These are phyloP conservation scores for Echites panduratus DNA, from an alignment of 257 asterid genomes.

Conservation along the genomic window DNA sequence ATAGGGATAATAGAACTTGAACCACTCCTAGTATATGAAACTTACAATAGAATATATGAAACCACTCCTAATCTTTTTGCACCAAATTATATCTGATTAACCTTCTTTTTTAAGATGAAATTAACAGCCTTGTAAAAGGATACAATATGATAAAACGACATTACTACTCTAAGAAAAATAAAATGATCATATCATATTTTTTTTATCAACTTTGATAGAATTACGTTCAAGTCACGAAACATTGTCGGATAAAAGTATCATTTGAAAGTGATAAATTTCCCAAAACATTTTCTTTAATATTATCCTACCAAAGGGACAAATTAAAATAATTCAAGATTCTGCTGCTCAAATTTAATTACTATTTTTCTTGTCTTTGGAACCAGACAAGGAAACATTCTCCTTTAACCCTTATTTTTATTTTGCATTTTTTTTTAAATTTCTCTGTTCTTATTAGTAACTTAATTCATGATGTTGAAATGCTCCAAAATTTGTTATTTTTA, in stretches of 20 bases:
- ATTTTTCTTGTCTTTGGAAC: neutral
- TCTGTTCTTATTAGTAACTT: too few relatives aligned
- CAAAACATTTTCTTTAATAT: neutral
- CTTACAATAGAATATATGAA: neutral
- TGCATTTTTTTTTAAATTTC: too few relatives aligned
- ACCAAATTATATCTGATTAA: neutral
- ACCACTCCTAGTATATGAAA: neutral
- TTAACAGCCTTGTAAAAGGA: neutral
- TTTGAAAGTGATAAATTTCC: neutral
- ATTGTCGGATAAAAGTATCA: neutral
- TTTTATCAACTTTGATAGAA: neutral
- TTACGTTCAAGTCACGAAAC: constrained; percentile 4
- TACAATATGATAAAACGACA: neutral
- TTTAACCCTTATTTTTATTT: neutral
- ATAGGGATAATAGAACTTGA: neutral
- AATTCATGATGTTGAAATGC: too few relatives aligned
- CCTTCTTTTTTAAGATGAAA: neutral
- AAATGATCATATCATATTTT: neutral
- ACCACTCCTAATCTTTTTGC: neutral
- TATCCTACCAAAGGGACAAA: neutral
- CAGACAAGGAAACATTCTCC: constrained; percentile 1
- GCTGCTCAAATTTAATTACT: neutral
- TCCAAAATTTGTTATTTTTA: too few relatives aligned
- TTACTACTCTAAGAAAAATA: neutral
- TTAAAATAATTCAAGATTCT: neutral